Evolutionary conservation across 768 basidiomycete genomes (phyloP).

Genomic region (Lyophyllum semitale): DNA sequence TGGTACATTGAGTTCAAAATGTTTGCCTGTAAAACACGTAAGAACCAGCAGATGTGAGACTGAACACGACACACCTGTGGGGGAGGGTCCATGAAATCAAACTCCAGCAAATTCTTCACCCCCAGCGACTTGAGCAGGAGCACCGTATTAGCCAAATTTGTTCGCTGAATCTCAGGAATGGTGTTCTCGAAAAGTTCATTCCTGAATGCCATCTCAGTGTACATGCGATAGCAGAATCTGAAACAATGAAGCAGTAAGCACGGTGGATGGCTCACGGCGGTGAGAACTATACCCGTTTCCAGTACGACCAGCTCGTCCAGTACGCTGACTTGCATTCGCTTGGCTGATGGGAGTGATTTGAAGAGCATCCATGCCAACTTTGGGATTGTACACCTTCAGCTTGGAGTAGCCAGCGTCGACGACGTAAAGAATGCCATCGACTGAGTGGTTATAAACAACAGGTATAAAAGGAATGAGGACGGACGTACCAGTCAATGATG

Average conservation of each 20-base stretch:
- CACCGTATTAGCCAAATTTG: constrained; percentile 97
- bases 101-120: constrained; percentile 95
- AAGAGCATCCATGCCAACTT: constrained; percentile 98
- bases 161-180: constrained; percentile 98
- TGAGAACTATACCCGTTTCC: constrained; percentile 77
- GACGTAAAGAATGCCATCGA: constrained; percentile 97
- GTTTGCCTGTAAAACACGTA: constrained; percentile 62
- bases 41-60: background rate
- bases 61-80: constrained; percentile 67
- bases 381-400: constrained; percentile 98
- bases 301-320: constrained; percentile 95
- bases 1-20: constrained; percentile 99
- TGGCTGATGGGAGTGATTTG: constrained; percentile 99
- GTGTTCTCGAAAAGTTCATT: constrained; percentile 96
- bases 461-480: constrained; percentile 1
- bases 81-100: constrained; percentile 99
- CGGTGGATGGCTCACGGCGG: background rate
- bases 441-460: constrained; percentile 39
- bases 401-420: constrained; percentile 98
- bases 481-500: constrained; percentile 83
- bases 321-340: constrained; percentile 95
- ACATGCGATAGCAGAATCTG: constrained; percentile 94
- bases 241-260: constrained; percentile 3
- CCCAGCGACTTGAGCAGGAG: constrained; percentile 92
- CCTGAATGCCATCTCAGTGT: constrained; percentile 94